Evolutionary conservation across 345 rosid genomes (phyloP), one percentile per base, ranked within the genome.

Genomic region (Hirschfeldia incana): DNA sequence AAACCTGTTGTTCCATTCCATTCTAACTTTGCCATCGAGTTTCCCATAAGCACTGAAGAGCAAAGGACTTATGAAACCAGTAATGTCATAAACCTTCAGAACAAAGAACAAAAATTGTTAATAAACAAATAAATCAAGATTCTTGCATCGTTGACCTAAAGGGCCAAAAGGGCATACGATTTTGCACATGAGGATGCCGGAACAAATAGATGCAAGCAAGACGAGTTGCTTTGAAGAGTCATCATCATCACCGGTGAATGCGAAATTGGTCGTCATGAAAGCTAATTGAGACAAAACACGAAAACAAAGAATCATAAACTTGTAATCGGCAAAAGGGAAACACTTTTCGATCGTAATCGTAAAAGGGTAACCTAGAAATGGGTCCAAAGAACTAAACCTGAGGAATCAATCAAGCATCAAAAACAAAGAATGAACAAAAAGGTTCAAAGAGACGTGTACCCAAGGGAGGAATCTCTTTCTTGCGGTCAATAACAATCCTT

Each of bases 1-100:
- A 11, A 13, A 93, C 97, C 98, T 70, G 76, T 93, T 93, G 79
- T 90, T 89, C 98, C 98, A 89, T 88, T 91, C 98, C 83, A 89
- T 70, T 87, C 80, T 84, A 79, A 88, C 76, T 73, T 80, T 79
- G 53, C 60, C 44, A 68, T 79, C 81, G 67, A 93, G 93, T 62
- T 88, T 89, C 21, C 75, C 70, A 75, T 89, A 93, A 62, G 83
- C 86, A 76, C 74, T 73, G 62, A 89, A 93, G 81, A 84, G 83
- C 70, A 82, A 69, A 60, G 21, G 53, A 75, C 94, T 88, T 59
- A 87, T 60, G 67, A 70, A 70, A 82, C 84, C 90, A 65, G 92
- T 91, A 76, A 89, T 72, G 53, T 87, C 78, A 75, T 93, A 93
- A 61, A 90, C 91, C 98, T 93, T n/a, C 16, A 51, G 16, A n/a